Evolutionary conservation across 495 filamentous ascomycete genomes (phyloP), one percentile per base, ranked within the genome.

Genomic region (Aspergillus diversus): DNA sequence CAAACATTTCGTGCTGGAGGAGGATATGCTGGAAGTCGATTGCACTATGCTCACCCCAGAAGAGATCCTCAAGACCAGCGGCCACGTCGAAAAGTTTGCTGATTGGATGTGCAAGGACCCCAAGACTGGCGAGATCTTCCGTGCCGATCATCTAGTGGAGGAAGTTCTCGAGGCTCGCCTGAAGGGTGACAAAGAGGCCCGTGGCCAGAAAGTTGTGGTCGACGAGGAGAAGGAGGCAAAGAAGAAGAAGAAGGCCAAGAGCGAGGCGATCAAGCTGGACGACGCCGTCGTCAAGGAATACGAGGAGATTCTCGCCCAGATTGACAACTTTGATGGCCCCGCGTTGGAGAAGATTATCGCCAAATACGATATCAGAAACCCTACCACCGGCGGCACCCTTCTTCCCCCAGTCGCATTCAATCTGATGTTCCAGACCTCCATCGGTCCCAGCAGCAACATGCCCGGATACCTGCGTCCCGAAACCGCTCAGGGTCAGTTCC

Each of bases 81-180:
- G 96, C 61, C 95, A 99, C 77, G 95, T 98, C 56, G 95, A 97
- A 66, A 96, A 96, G 75, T 99, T 98, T 74, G 90, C 92, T 67
- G 96, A 98, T 75, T 97, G 92, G 92, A 97, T 97, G 93, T 96
- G 92, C 87, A 97, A 97, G 77, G 95, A 99, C 75, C 92, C 93
- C 57, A 95, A 96, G 81, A 95, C 89, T 67, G 95, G 95, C 70
- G 96, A 98, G 80, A 96, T 97, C 61, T 88, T 97, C 75, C 86
- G 95, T 63, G 93, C 95, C 33, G 95, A 99, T 73, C 95, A 99
- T 78, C 82, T 98, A 65, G 92, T 99, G 39, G 92, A 98, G 80
- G 93, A 96, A 69, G 87, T 97, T 33, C 84, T 99, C 27, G 93
- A 97, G 80, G 74, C 82, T 34, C 83, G 95, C 31, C 76, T 99